These are phyloP conservation scores for Echria macrotheca DNA, from an alignment of 495 filamentous ascomycete species.

Conservation along the genomic window DNA sequence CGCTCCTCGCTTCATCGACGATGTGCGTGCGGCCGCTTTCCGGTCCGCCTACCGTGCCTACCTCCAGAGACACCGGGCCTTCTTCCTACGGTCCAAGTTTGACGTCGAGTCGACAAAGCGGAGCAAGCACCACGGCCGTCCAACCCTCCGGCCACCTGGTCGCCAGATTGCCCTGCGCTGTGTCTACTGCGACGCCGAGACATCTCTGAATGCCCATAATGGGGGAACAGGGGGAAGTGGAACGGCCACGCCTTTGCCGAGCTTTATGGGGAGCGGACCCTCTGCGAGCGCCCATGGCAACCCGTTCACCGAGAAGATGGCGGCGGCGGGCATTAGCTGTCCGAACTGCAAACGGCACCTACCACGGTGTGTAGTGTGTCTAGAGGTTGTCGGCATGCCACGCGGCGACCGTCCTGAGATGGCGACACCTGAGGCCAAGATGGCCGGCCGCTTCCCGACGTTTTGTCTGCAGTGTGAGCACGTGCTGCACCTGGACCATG, in stretches of 20 bases:
- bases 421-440: conserved; percentile 29
- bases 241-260: conserved; percentile 11
- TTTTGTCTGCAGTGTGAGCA: conserved; percentile 90
- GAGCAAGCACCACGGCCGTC: conserved; percentile 56
- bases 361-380: conserved; percentile 83
- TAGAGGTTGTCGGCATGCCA: conserved; percentile 75
- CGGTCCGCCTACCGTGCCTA: conserved; percentile 73
- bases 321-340: conserved; percentile 58
- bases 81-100: conserved; percentile 53
- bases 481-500: conserved; percentile 84
- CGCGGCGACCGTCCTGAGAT: conserved; percentile 31
- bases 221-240: conserved; percentile 15
- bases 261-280: conserved; percentile 10
- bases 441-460: conserved; percentile 53
- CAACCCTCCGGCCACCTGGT: conserved; percentile 58
- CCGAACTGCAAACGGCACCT: conserved; percentile 82
- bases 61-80: conserved; percentile 61
- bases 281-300: conserved; percentile 21
- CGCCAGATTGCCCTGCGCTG: conserved; percentile 79
- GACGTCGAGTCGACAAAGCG: conserved; percentile 56
- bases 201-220: conserved; percentile 32
- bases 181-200: conserved; percentile 67
- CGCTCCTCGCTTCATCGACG: conserved; percentile 74
- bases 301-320: conserved; percentile 40
- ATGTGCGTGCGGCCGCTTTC: conserved; percentile 71